A percentile compares a stretch with the other conserved stretches of the same genome.
These are phyloP conservation scores for Limnanthes douglasii DNA, from an alignment of 345 rosid species.

Conservation along the genomic window DNA sequence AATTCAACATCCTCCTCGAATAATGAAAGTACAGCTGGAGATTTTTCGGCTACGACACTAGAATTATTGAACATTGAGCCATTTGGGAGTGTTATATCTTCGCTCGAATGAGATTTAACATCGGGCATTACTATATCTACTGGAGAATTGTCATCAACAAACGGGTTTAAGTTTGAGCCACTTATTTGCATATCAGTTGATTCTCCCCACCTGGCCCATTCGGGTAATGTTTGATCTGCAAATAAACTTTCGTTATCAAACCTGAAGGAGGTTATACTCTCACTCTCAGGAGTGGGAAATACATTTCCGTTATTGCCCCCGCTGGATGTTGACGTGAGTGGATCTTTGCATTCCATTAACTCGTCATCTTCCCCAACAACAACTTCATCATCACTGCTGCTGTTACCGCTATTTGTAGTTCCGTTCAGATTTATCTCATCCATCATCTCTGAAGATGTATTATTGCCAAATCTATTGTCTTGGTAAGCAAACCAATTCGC, in stretches of 20 bases:
- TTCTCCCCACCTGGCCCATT: slow-evolving; percentile 89
- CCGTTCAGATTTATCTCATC: slow-evolving; percentile 52
- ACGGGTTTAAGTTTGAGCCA: slow-evolving; percentile 52
- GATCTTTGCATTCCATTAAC: slow-evolving; percentile 34
- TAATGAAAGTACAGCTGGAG: slow-evolving; percentile 37
- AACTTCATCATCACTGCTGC: slow-evolving; percentile 90
- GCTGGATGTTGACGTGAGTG: slow-evolving; percentile 25
- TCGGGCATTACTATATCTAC: slow-evolving; percentile 24
- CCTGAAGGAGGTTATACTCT: slow-evolving; percentile 10
- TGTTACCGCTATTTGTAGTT: slow-evolving; percentile 41
- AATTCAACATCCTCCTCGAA: slow-evolving; percentile 98
- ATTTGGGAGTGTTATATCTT: slow-evolving; percentile 24
- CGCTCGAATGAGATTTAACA: slow-evolving; percentile 24
- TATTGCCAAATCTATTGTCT: slow-evolving; percentile 44
- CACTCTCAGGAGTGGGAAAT: slow-evolving; percentile 14
- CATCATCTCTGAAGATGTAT: slow-evolving; percentile 45
- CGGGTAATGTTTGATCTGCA: slow-evolving; percentile 38
- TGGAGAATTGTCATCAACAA: slow-evolving; percentile 31
- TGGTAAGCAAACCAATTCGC: slow-evolving; percentile 97
- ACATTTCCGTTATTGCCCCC: too few species aligned
- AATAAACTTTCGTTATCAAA: slow-evolving; percentile 40
- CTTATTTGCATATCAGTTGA: slow-evolving; percentile 39
- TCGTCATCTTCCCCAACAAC: slow-evolving; percentile 76
- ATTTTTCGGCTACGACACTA: too few species aligned
- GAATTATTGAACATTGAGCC: too few species aligned